Percentiles rank a stretch among this genome's conserved stretches.
phyloP scores from a whole-genome alignment of 805 yeast genomes.

The Pichia cephalocereana region DNA sequence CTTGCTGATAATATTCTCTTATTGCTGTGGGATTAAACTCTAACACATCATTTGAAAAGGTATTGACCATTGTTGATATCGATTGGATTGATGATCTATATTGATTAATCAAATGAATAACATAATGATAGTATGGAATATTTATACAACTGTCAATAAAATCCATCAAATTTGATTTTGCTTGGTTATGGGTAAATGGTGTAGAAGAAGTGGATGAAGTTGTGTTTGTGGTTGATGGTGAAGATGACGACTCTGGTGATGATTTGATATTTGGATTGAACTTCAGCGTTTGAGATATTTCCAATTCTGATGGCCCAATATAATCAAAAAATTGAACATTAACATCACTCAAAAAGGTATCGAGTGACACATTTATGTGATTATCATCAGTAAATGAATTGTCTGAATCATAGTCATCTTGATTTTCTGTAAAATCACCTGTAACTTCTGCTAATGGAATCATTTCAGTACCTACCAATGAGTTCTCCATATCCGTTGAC shows the following conservation, averaged over 20 bases:
- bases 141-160: constrained; percentile 22
- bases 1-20: constrained; percentile 23
- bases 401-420: constrained; percentile 16
- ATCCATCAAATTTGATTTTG: constrained; percentile 14
- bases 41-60: constrained; percentile 21
- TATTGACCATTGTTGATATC: constrained; percentile 18
- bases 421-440: constrained; percentile 13
- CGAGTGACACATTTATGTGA: constrained; percentile 21
- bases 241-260: background rate
- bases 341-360: constrained; percentile 21
- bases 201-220: constrained; percentile 6
- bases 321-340: constrained; percentile 24
- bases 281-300: constrained; percentile 7
- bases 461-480: constrained; percentile 19
- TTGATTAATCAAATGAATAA: constrained; percentile 23
- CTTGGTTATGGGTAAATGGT: constrained; percentile 1
- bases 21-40: constrained; percentile 25
- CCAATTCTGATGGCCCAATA: constrained; percentile 24
- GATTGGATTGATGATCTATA: constrained; percentile 20
- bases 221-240: background rate
- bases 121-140: constrained; percentile 23
- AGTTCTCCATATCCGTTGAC: constrained; percentile 4
- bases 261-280: constrained; percentile 2
- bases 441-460: constrained; percentile 26
- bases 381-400: constrained; percentile 19